A percentile compares a stretch with the other conserved stretches of the same genome.
phyloP scores from a whole-genome alignment of 257 asterid species.

The Sherardia arvensis region DNA sequence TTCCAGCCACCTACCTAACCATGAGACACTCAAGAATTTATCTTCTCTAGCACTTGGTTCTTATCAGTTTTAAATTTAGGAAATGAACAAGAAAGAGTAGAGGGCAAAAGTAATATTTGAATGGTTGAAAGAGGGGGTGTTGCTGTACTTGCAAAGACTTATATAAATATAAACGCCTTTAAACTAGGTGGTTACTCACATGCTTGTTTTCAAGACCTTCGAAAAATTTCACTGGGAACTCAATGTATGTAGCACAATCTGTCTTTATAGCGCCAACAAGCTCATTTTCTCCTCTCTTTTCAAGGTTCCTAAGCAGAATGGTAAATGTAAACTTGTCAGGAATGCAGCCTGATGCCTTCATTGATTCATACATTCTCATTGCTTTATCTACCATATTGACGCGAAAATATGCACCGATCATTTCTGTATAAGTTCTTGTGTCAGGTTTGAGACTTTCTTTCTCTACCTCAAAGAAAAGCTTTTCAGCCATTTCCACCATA shows the following conservation, averaged over 20 bases:
- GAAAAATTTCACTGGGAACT: slow-evolving; percentile 43
- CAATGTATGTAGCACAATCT: slow-evolving; percentile 50
- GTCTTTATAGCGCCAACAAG: slow-evolving; percentile 35
- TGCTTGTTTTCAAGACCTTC: slow-evolving; percentile 35
- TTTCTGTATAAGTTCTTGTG: slow-evolving; percentile 54
- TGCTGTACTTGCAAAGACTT: neutral
- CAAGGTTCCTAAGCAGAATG: slow-evolving; percentile 53
- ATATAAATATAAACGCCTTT: neutral
- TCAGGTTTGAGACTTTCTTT: slow-evolving; percentile 53
- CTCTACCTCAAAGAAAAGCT: slow-evolving; percentile 32
- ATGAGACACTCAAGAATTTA: no score
- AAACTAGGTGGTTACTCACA: slow-evolving; percentile 29
- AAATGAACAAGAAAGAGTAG: neutral
- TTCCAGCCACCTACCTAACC: no score
- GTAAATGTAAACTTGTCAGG: slow-evolving; percentile 60
- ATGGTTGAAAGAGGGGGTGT: neutral
- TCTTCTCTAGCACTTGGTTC: neutral
- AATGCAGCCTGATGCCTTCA: slow-evolving; percentile 57
- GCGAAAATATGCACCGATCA: slow-evolving; percentile 63
- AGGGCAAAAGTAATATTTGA: neutral
- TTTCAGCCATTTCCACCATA: slow-evolving; percentile 47
- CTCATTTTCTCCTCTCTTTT: slow-evolving; percentile 44
- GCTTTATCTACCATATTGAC: slow-evolving; percentile 49
- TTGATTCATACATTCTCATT: slow-evolving; percentile 42
- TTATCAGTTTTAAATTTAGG: neutral